Conservation (phyloP, 2,329 filamentous ascomycete species). For the Intubia oerlemansii region DNA sequence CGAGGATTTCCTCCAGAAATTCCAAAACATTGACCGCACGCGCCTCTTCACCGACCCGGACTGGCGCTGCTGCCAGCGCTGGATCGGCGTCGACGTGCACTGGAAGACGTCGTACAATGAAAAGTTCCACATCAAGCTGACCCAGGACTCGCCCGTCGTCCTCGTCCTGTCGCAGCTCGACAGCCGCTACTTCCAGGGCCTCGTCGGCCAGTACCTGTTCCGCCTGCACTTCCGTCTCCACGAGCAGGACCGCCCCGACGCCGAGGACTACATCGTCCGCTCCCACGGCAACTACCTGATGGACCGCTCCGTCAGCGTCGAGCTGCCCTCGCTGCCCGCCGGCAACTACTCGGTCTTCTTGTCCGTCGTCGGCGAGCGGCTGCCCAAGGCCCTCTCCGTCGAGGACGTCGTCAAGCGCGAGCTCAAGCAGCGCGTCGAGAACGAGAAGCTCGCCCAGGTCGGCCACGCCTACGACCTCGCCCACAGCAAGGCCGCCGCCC, state of each 20-base stretch:
- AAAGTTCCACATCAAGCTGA: constrained; percentile 29
- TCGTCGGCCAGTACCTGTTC: constrained; percentile 34
- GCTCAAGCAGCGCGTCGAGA: constrained; percentile 42
- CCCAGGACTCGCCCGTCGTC: constrained; percentile 26
- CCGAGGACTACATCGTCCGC: constrained; percentile 31
- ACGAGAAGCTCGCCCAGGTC: constrained; percentile 55
- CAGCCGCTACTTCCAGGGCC: constrained; percentile 32
- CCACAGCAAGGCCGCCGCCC: constrained; percentile 31
- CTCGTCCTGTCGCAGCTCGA: constrained; percentile 36
- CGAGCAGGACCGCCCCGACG: constrained; percentile 17
- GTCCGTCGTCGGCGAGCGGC: constrained; percentile 48
- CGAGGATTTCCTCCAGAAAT: constrained; percentile 35
- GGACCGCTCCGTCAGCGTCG: constrained; percentile 55
- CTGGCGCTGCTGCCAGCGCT: constrained; percentile 27
- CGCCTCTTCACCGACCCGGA: constrained; percentile 31
- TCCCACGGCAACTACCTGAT: constrained; percentile 35
- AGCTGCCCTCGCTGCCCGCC: constrained; percentile 46
- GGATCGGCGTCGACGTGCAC: constrained; percentile 23
- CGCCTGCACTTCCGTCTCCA: constrained; percentile 32
- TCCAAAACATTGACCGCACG: constrained; percentile 34
- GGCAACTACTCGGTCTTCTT: constrained; percentile 58
- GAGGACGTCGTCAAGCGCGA: constrained; percentile 47
- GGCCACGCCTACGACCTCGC: constrained; percentile 50
- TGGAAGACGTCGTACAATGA: constrained; percentile 35
- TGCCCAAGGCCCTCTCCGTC: constrained; percentile 24